These are phyloP conservation scores for Coniochaeta ligniaria DNA, from an alignment of 2,329 filamentous ascomycete genomes.

Conservation along the genomic window DNA sequence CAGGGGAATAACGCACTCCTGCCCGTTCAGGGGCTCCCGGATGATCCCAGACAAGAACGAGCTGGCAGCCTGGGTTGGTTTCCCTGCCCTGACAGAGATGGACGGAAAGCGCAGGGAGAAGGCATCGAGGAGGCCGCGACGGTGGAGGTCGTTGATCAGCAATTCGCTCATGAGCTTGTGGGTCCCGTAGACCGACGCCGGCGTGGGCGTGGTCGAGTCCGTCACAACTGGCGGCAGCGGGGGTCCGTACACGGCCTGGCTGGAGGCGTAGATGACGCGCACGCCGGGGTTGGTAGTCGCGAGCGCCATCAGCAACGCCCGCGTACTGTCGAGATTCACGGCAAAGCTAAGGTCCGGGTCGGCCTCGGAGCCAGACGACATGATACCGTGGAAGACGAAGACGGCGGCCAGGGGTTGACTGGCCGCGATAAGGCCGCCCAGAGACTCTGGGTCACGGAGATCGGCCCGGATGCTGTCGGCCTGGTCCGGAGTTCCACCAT, in stretches of 20 bases:
- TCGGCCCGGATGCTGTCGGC: slow-evolving; percentile 44
- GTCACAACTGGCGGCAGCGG: slow-evolving; percentile 45
- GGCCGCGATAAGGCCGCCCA: slow-evolving; percentile 32
- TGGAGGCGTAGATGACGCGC: slow-evolving; percentile 53
- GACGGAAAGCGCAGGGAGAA: slow-evolving; percentile 54
- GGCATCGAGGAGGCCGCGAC: slow-evolving; percentile 50
- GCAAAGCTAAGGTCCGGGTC: slow-evolving; percentile 51
- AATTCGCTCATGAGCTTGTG: slow-evolving; percentile 58
- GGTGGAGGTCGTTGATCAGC: slow-evolving; percentile 56
- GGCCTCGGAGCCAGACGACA: slow-evolving; percentile 57
- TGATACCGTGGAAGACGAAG: slow-evolving; percentile 61
- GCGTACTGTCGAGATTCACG: slow-evolving; percentile 55
- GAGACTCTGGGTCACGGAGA: slow-evolving; percentile 26
- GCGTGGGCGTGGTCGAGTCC: slow-evolving; percentile 45
- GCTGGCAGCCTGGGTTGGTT: slow-evolving; percentile 53
- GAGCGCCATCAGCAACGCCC: slow-evolving; percentile 42
- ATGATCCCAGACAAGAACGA: slow-evolving; percentile 59
- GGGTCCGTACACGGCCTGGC: slow-evolving; percentile 56
- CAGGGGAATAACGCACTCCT: slow-evolving; percentile 45
- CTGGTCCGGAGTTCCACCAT: slow-evolving; percentile 39
- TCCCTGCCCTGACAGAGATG: slow-evolving; percentile 52
- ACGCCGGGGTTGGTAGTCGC: slow-evolving; percentile 41
- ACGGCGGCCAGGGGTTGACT: slow-evolving; percentile 41
- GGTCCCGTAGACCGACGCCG: slow-evolving; percentile 55
- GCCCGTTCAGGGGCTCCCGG: slow-evolving; percentile 51